Conservation (phyloP, 2,329 filamentous ascomycete species). For the Ophiostoma australiae region DNA sequence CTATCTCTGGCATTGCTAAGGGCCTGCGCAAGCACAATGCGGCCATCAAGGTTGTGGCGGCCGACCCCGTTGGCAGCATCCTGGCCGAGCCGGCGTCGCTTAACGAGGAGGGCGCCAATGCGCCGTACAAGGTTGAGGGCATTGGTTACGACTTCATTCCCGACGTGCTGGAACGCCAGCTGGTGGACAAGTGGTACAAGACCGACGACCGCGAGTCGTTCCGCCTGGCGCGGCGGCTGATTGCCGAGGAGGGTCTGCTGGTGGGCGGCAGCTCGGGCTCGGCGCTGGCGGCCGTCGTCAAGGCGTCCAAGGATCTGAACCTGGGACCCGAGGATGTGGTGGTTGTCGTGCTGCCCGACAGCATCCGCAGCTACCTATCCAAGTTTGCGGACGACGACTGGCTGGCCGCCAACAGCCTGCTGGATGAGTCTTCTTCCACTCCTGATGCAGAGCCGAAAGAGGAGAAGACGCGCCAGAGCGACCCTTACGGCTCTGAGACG, state of each 20-base stretch:
- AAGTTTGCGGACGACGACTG: constrained; percentile 99
- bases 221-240: constrained; percentile 79
- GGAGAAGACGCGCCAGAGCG: constrained; percentile 44
- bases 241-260: constrained; percentile 88
- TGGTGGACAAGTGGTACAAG: constrained; percentile 96
- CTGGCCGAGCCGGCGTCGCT: constrained; percentile 74
- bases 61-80: constrained; percentile 88
- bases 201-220: constrained; percentile 92
- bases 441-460: neutral
- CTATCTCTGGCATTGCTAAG: constrained; percentile 81
- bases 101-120: constrained; percentile 75
- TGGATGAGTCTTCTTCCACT: constrained; percentile 45
- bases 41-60: constrained; percentile 81
- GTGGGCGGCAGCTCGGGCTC: constrained; percentile 92
- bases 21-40: constrained; percentile 84
- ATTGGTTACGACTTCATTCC: constrained; percentile 99
- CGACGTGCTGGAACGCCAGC: constrained; percentile 75
- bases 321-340: constrained; percentile 79
- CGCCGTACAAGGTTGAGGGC: constrained; percentile 94
- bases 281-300: constrained; percentile 75
- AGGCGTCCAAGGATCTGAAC: constrained; percentile 69
- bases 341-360: constrained; percentile 89
- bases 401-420: constrained; percentile 92
- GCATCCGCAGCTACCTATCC: constrained; percentile 92
- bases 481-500: constrained; percentile 73